phyloP scores from a whole-genome alignment of 257 asterid genomes.

The Solanum verrucosum region DNA sequence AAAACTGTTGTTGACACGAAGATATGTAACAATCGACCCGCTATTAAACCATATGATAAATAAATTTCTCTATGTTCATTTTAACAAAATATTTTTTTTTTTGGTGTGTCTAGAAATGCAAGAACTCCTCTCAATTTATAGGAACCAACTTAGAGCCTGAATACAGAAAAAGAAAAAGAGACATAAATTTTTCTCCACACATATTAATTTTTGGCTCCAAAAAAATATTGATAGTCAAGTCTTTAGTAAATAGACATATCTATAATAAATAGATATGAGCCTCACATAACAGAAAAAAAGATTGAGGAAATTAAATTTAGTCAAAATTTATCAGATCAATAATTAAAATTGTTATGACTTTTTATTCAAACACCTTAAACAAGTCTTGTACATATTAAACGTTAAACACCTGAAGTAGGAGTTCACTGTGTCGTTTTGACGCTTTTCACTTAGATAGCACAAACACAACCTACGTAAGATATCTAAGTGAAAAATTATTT shows the following conservation, averaged over 20 bases:
- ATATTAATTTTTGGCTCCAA: not conserved
- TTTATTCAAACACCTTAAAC: not conserved
- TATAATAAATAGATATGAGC: not conserved
- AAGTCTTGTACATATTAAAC: not conserved
- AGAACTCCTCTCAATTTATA: not conserved
- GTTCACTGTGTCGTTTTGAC: no score
- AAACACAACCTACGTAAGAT: no score
- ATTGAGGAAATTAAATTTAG: not conserved
- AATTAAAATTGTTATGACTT: not conserved
- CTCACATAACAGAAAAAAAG: not conserved
- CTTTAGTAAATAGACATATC: not conserved
- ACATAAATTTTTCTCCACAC: not conserved
- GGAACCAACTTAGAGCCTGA: not conserved
- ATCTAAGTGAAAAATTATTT: no score
- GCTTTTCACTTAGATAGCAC: no score
- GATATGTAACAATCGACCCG: not conserved
- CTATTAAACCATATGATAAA: not conserved
- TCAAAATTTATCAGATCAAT: not conserved
- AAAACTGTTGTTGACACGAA: not conserved
- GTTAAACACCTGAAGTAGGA: no score
- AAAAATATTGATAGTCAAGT: not conserved
- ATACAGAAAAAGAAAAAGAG: not conserved
- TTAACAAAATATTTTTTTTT: no score
- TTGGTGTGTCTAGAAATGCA: not conserved
- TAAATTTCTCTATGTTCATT: not conserved